Percentiles rank a stretch among this genome's conserved stretches.
These are phyloP conservation scores for Yamadazyma ubonensis DNA, from an alignment of 805 yeast species.

Conservation along the genomic window DNA sequence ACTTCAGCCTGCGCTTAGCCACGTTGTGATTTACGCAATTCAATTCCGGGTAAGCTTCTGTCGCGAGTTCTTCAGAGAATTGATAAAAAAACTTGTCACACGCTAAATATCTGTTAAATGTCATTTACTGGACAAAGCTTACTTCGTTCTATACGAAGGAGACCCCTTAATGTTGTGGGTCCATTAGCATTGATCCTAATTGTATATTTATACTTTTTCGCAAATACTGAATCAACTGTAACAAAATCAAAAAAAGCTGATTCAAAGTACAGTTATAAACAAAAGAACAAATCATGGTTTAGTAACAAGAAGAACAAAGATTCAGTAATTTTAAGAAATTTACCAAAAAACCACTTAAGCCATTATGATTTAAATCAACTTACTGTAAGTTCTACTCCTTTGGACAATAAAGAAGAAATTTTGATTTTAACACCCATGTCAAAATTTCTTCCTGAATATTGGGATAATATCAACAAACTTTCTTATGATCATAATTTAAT, in stretches of 20 bases:
- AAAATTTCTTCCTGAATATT: slow-evolving; percentile 77
- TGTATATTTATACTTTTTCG: slow-evolving; percentile 42
- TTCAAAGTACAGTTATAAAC: slow-evolving; percentile 47
- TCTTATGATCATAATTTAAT: slow-evolving; percentile 81
- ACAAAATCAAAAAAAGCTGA: slow-evolving; percentile 15
- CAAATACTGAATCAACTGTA: slow-evolving; percentile 12
- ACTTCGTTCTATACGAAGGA: slow-evolving; percentile 58
- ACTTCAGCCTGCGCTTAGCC: too few species aligned
- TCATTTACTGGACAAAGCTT: slow-evolving; percentile 3
- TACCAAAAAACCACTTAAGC: slow-evolving; percentile 71
- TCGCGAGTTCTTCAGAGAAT: background rate
- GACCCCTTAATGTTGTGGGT: slow-evolving; percentile 47
- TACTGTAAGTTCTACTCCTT: slow-evolving; percentile 69
- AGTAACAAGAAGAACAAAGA: slow-evolving; percentile 49
- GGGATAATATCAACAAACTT: slow-evolving; percentile 76
- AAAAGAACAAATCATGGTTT: slow-evolving; percentile 47
- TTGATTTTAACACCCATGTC: slow-evolving; percentile 89
- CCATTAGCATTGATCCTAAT: slow-evolving; percentile 46
- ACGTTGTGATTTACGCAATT: background rate
- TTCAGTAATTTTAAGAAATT: slow-evolving; percentile 48
- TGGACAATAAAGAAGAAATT: slow-evolving; percentile 75
- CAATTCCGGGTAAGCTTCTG: slow-evolving; percentile 9
- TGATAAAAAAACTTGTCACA: slow-evolving; percentile 2
- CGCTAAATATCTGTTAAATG: slow-evolving; percentile 2
- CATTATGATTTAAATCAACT: slow-evolving; percentile 83